Conservation (phyloP, 495 filamentous ascomycete species). For the Xylaria flabelliformis region DNA sequence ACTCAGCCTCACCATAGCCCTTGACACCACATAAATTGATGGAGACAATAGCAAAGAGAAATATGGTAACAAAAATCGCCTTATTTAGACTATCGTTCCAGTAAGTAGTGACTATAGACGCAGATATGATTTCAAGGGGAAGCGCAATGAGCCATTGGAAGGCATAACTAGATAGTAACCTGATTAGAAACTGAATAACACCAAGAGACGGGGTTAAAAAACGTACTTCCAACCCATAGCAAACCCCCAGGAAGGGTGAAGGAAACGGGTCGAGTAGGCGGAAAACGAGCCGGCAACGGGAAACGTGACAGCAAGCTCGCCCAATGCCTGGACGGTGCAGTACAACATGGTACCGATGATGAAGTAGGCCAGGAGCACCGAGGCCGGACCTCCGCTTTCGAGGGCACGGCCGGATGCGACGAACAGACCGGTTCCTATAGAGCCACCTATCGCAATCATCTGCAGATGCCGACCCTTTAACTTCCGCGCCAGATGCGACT, state of each 20-base stretch:
- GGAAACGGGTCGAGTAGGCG: conserved; percentile 87
- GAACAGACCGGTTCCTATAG: conserved; percentile 91
- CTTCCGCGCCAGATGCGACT: conserved; percentile 74
- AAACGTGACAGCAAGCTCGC: conserved; percentile 90
- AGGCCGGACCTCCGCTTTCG: conserved; percentile 80
- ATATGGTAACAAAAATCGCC: conserved; percentile 85
- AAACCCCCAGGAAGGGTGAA: conserved; percentile 96
- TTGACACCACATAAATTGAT: conserved; percentile 90
- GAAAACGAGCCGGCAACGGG: conserved; percentile 94
- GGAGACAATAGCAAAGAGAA: conserved; percentile 71
- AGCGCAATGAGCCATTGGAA: conserved; percentile 91
- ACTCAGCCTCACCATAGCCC: conserved; percentile 91
- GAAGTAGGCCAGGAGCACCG: conserved; percentile 78
- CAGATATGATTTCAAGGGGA: conserved; percentile 89
- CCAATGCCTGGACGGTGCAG: conserved; percentile 88
- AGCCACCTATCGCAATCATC: conserved; percentile 97
- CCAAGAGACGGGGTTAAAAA: conserved; percentile 5
- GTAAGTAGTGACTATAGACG: conserved; percentile 85
- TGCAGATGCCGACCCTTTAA: conserved; percentile 88
- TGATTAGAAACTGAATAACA: background rate
- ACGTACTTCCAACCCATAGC: conserved; percentile 95
- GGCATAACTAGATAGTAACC: conserved; percentile 66
- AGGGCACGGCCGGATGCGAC: conserved; percentile 85
- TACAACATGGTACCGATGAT: conserved; percentile 91
- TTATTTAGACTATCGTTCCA: conserved; percentile 74